Conservation (phyloP, 805 yeast species). For the Kodamaea fukazawae region DNA sequence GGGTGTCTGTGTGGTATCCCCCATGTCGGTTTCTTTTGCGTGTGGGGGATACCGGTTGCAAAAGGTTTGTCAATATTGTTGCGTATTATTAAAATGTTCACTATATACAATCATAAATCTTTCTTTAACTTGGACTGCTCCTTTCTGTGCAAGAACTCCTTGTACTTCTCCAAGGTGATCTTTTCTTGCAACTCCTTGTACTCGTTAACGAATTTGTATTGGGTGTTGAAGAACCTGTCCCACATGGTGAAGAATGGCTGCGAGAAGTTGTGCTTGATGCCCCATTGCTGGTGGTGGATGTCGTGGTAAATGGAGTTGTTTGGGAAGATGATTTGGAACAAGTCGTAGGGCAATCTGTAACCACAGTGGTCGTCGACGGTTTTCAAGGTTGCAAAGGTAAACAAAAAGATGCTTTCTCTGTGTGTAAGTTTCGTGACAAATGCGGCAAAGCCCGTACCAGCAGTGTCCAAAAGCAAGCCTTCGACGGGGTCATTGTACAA, state of each 20-base stretch:
- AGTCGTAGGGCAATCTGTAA: constrained; percentile 88
- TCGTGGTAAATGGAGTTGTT: constrained; percentile 95
- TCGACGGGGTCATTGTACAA: constrained; percentile 91
- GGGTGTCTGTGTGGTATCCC: too few relatives aligned
- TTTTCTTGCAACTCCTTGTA: constrained; percentile 65
- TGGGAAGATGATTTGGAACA: constrained; percentile 88
- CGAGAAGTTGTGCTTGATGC: constrained; percentile 86
- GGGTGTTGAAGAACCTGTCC: constrained; percentile 75
- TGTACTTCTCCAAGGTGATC: constrained; percentile 65
- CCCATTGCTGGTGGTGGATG: constrained; percentile 95
- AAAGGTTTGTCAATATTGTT: too few relatives aligned
- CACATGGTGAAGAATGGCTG: constrained; percentile 96
- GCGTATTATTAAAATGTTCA: not conserved
- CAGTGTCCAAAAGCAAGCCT: constrained; percentile 87
- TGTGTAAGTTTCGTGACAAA: constrained; percentile 61
- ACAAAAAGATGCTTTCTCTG: constrained; percentile 73
- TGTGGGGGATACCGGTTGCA: too few relatives aligned
- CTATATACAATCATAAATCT: constrained; percentile 5
- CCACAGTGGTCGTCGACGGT: constrained; percentile 99
- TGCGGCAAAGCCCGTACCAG: constrained; percentile 86
- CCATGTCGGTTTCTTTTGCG: too few relatives aligned
- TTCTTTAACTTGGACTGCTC: constrained; percentile 14
- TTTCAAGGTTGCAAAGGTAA: constrained; percentile 87
- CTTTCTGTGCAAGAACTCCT: constrained; percentile 49
- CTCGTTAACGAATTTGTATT: constrained; percentile 58